Evolutionary conservation across 768 basidiomycete genomes (phyloP), one percentile per base, ranked within the genome.

Genomic region (Amanita inopinata): DNA sequence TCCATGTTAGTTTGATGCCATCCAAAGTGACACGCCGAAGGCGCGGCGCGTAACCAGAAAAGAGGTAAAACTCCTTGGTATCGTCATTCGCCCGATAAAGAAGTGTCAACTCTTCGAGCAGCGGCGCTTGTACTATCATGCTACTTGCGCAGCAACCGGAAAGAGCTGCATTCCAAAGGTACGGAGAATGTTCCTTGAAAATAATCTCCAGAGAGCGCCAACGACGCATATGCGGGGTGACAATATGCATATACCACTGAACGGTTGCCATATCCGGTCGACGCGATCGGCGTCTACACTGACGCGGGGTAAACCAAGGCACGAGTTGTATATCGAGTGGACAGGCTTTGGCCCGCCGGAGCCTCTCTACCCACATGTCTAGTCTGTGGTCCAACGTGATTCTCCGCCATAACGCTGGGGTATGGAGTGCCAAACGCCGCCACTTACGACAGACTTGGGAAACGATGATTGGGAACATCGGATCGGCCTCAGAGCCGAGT

Each of bases 401-500:
- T 48, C 68, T 67, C 45, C 78, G 65, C 84, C 84, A 87, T 42
- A 87, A 62, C 1, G 67, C 51, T 12, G 75, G 80, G 4, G 79
- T 77, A 35, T 67, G 71, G 20, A 82, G 62, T 11, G 78, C 71
- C 20, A 83, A 63, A 25, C 69, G 60, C 32, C 83, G 67, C 81
- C 83, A 87, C 24, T 61, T 54, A 33, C 69, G 64, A 56, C 80
- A 86, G 43, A 83, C 79, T 49, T 83, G 83, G 5, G 83, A 84
- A 37, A 83, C 66, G 33, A 62, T 59, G 47, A 84, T 50, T 15
- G 82, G 77, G 25, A 83, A 67, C 62, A 71, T 69, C 38, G 59
- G 53, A 55, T 78, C 73, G 37, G 72, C 69, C 45, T 76, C 60
- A 9, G 78, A 66, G 11, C 76, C 83, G 10, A 78, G 59, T 17